Base-by-base conservation (phyloP, 2,329 filamentous ascomycete genomes). In the Teratosphaeria epicoccoides region DNA sequence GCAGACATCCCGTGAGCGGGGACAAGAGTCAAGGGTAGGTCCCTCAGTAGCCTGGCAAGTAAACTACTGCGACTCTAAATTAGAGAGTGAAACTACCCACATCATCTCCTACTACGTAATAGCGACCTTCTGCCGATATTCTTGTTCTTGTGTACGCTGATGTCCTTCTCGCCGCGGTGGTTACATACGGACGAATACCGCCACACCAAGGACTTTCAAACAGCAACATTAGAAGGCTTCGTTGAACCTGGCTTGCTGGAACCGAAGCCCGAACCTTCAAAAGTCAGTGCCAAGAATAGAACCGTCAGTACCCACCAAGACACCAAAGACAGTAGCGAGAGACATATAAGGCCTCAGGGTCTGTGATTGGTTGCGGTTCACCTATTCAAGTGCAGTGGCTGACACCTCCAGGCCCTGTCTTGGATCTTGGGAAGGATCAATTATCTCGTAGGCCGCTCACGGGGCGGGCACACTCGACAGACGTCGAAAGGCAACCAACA, bases 41-140 rank as follows among this genome's bases (percentile, higher is more conserved):
- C 25, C 46, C 49, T n/a, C n/a, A n/a, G 26, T 33, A 44, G 24
- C 44, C 49, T 22, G 45, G 22, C 24, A 46, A 11, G 23, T 54
- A 46, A 24, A 40, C 54, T 58, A 58, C 58, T 56, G 57, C 56
- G 46, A 57, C 56, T 54, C 55, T 56, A 61, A 57, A 54, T 59
- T 57, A 50, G 56, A 51, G 43, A 47, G 51, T 56, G 55, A 52
- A 55, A 57, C 57, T 56, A 55, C 53, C 50, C 57, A 49, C 52
- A 52, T 49, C 56, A 52, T 55, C 53, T 50, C 43, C 28, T 23
- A 40, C 9, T 10, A 29, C 28, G 12, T 40, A 23, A 24, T 24
- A 46, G 44, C 44, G 44, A 46, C 25, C 25, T 24, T 46, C 44
- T 33, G 52, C 22, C 52, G 49, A 25, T 40, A 17, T 48, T 50